A percentile compares a stretch with the other conserved stretches of the same genome.
These are phyloP conservation scores for Colletotrichum australisinense DNA, from an alignment of 2,329 filamentous ascomycete genomes.

Conservation along the genomic window DNA sequence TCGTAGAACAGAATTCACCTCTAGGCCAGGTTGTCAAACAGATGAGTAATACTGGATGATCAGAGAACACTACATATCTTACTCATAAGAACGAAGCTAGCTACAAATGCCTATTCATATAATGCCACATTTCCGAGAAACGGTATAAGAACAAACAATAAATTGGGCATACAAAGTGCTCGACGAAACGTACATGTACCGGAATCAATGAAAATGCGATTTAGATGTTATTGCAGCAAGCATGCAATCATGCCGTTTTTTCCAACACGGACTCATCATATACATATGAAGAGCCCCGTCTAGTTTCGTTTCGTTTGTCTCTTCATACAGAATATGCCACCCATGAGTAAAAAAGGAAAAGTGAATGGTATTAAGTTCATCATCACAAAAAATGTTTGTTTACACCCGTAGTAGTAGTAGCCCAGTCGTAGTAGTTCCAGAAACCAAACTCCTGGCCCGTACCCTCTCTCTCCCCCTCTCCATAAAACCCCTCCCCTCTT, in stretches of 20 bases:
- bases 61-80: too few relatives aligned
- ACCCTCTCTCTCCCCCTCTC: neutral
- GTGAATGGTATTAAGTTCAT: slow-evolving; percentile 36
- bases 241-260: slow-evolving; percentile 17
- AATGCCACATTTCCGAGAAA: too few relatives aligned
- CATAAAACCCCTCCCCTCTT: neutral
- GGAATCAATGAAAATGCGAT: slow-evolving; percentile 28
- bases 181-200: neutral
- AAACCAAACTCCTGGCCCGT: slow-evolving; percentile 14
- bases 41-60: too few relatives aligned
- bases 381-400: slow-evolving; percentile 6
- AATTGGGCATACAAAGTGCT: too few relatives aligned
- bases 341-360: slow-evolving; percentile 20
- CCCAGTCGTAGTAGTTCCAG: slow-evolving; percentile 8
- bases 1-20: too few relatives aligned
- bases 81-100: too few relatives aligned
- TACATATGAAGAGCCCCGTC: neutral
- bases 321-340: neutral
- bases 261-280: neutral
- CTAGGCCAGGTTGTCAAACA: too few relatives aligned
- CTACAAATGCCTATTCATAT: too few relatives aligned
- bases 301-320: slow-evolving; percentile 14
- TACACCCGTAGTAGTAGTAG: slow-evolving; percentile 21
- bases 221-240: slow-evolving; percentile 14
- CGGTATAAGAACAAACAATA: too few relatives aligned